A percentile compares a stretch with the other conserved stretches of the same genome.
Evolutionary conservation across 1,139 yeast species (phyloP).

Genomic region (Saccharomyces hybrid): DNA sequence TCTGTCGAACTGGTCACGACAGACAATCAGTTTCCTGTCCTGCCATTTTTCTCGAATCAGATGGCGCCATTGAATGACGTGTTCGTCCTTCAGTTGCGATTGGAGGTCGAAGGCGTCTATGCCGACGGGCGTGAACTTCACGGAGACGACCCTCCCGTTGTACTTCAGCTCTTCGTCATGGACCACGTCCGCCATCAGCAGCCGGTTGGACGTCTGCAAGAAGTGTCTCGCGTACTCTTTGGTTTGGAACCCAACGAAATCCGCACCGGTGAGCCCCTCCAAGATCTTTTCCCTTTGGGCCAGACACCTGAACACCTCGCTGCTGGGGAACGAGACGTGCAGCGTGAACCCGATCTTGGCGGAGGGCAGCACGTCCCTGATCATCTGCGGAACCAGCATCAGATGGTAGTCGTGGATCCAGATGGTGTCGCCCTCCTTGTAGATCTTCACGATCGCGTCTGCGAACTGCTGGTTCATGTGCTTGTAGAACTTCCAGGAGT

Average conservation of each 20-base stretch:
- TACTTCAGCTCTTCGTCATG: conserved; percentile 58
- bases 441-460: conserved; percentile 56
- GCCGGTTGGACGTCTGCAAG: conserved; percentile 78
- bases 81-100: conserved; percentile 39
- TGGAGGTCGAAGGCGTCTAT: conserved; percentile 63
- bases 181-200: conserved; percentile 74
- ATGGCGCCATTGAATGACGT: conserved; percentile 61
- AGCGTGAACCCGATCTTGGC: conserved; percentile 89
- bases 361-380: conserved; percentile 63
- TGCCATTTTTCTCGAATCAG: conserved; percentile 73
- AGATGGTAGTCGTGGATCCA: conserved; percentile 96
- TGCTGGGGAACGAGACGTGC: conserved; percentile 92
- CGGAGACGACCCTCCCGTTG: conserved; percentile 58
- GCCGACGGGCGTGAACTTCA: conserved; percentile 75
- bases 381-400: conserved; percentile 77
- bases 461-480: conserved; percentile 73
- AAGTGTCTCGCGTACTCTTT: conserved; percentile 91
- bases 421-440: conserved; percentile 60
- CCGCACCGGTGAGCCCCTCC: conserved; percentile 83
- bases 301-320: conserved; percentile 89
- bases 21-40: conserved; percentile 59
- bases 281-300: conserved; percentile 76
- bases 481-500: conserved; percentile 83
- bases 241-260: conserved; percentile 82
- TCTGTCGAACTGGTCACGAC: conserved; percentile 81